These are phyloP conservation scores for Breviolum minutum DNA, from an alignment of 73 alveolate genomes.

Conservation along the genomic window DNA sequence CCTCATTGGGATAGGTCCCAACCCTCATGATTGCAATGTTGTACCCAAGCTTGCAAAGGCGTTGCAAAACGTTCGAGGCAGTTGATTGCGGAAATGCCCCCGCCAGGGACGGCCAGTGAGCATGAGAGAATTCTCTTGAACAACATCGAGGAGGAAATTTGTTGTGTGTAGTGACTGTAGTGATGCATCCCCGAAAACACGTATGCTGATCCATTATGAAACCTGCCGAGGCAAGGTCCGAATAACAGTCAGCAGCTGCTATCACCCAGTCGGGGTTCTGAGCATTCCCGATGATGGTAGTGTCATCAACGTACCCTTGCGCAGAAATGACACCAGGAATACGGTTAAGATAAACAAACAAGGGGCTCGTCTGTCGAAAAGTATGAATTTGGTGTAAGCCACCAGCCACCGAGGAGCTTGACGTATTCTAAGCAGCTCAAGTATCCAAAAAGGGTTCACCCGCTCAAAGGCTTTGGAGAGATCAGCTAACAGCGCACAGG, in stretches of 20 bases:
- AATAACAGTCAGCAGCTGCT: neutral
- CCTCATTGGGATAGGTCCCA: too few relatives aligned
- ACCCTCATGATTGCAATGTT: too few relatives aligned
- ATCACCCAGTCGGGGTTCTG: too few relatives aligned
- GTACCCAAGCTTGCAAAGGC: too few relatives aligned
- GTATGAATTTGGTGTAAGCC: neutral
- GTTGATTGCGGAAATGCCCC: too few relatives aligned
- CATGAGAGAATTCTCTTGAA: too few relatives aligned
- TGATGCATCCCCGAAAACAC: too few relatives aligned
- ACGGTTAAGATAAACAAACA: neutral
- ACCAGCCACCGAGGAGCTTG: neutral
- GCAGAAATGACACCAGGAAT: neutral
- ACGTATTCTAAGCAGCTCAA: neutral
- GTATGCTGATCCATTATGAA: neutral
- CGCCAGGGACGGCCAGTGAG: too few relatives aligned
- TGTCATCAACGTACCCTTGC: neutral
- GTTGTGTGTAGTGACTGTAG: too few relatives aligned
- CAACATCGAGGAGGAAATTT: too few relatives aligned
- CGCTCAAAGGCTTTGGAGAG: slow-evolving; percentile 35
- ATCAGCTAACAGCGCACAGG: neutral
- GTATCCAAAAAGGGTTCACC: neutral
- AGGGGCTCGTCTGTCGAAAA: neutral
- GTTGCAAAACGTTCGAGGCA: too few relatives aligned
- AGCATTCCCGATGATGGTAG: neutral
- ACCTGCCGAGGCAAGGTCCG: neutral